Conservation (phyloP, 305 asterid species). For the Fraxinus angustifolia region DNA sequence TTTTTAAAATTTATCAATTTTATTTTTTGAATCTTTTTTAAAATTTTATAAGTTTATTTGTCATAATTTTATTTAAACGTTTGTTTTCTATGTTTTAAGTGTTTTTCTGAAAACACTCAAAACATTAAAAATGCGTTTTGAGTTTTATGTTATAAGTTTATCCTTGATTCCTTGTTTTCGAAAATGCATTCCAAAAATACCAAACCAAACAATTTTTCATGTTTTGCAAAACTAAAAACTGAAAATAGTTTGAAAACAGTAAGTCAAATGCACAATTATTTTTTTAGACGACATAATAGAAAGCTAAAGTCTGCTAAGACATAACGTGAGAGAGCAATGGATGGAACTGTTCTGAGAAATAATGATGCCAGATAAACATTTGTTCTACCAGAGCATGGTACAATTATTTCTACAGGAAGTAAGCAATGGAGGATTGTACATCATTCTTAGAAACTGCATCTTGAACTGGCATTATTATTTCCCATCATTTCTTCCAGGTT, state of each 20-base stretch:
- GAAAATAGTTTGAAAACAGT: not conserved
- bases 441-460: slow-evolving; percentile 7
- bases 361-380: slow-evolving; percentile 5
- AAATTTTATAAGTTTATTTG: no score
- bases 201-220: not conserved
- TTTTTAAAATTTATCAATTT: no score
- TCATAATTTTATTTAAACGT: no score
- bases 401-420: not conserved
- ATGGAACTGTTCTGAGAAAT: not conserved
- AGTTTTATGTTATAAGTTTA: no score
- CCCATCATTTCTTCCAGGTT: slow-evolving; percentile 18
- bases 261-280: not conserved
- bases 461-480: slow-evolving; percentile 23
- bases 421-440: slow-evolving; percentile 3
- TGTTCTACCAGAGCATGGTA: not conserved
- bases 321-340: not conserved
- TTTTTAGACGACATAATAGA: not conserved
- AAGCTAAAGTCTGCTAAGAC: not conserved
- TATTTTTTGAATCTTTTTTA: no score
- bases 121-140: no score
- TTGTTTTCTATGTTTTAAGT: not conserved
- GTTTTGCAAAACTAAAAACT: not conserved
- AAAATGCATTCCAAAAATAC: not conserved
- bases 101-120: not conserved
- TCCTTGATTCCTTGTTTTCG: not conserved